These are phyloP conservation scores for Penium margaritaceum DNA, from an alignment of 139 green algal genomes.

Conservation along the genomic window DNA sequence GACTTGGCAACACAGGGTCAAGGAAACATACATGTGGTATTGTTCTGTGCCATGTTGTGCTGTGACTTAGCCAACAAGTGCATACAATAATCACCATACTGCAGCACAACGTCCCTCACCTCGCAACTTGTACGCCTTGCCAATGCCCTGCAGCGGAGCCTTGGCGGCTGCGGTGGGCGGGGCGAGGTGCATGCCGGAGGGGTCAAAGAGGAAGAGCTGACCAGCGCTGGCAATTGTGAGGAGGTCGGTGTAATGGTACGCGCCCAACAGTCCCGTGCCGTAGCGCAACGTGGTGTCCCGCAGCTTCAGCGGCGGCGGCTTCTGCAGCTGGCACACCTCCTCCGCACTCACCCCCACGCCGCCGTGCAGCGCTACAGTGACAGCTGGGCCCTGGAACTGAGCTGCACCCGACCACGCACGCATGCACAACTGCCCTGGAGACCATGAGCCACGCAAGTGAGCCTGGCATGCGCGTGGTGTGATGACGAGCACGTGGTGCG, in stretches of 20 bases:
- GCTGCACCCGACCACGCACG: conserved; percentile 5
- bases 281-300: conserved; percentile 37
- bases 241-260: conserved; percentile 54
- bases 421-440: too few species aligned
- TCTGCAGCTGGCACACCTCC: conserved; percentile 47
- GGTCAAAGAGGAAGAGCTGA: conserved; percentile 61
- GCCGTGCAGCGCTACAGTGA: conserved; percentile 56
- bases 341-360: conserved; percentile 36
- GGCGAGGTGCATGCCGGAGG: conserved; percentile 44
- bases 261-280: conserved; percentile 46
- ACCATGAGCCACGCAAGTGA: conserved; percentile 4
- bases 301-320: conserved; percentile 18
- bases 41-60: too few species aligned
- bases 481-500: too few species aligned
- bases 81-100: not conserved
- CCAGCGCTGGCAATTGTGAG: conserved; percentile 39
- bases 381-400: conserved; percentile 57
- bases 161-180: too few species aligned
- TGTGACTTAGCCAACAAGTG: not conserved
- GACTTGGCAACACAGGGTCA: too few species aligned
- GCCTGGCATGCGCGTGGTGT: too few species aligned
- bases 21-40: too few species aligned
- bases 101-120: not conserved
- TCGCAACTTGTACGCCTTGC: conserved; percentile 15
- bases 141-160: conserved; percentile 10